A percentile compares a stretch with the other conserved stretches of the same genome.
Conservation (phyloP, 495 filamentous ascomycete species). For the Lepidopterella palustris region DNA sequence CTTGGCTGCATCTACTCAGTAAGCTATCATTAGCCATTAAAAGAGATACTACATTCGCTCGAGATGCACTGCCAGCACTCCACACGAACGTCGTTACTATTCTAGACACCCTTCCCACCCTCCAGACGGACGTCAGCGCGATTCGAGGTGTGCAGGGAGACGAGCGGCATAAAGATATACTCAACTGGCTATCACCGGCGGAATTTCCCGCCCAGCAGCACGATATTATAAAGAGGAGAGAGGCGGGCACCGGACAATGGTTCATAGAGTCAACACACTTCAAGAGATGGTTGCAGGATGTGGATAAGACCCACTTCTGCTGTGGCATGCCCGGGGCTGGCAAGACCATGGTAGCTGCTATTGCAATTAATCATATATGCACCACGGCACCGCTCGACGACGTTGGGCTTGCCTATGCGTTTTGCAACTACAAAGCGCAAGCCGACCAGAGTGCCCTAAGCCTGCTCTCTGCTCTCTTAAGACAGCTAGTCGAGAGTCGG, state of each 20-base stretch:
- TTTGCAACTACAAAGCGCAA: slow-evolving; percentile 37
- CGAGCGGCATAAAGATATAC: background rate
- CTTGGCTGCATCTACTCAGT: background rate
- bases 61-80: background rate
- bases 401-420: slow-evolving; percentile 38
- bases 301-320: slow-evolving; percentile 33
- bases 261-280: slow-evolving; percentile 36
- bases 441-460: slow-evolving; percentile 33
- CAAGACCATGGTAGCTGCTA: slow-evolving; percentile 27
- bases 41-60: background rate
- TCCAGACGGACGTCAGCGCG: background rate
- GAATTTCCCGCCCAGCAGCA: slow-evolving; percentile 29
- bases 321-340: slow-evolving; percentile 35
- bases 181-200: slow-evolving; percentile 15
- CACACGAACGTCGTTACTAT: background rate
- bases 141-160: background rate
- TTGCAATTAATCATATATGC: slow-evolving; percentile 30
- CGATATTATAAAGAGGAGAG: slow-evolving; percentile 32
- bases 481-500: slow-evolving; percentile 37
- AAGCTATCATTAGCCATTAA: background rate
- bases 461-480: slow-evolving; percentile 37
- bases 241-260: slow-evolving; percentile 39
- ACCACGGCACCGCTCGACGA: slow-evolving; percentile 4
- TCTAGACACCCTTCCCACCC: background rate
- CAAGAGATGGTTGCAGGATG: slow-evolving; percentile 30